Percentiles rank a stretch among this genome's conserved stretches.
Evolutionary conservation across 805 yeast species (phyloP).

Genomic region (Candida easanensis): DNA sequence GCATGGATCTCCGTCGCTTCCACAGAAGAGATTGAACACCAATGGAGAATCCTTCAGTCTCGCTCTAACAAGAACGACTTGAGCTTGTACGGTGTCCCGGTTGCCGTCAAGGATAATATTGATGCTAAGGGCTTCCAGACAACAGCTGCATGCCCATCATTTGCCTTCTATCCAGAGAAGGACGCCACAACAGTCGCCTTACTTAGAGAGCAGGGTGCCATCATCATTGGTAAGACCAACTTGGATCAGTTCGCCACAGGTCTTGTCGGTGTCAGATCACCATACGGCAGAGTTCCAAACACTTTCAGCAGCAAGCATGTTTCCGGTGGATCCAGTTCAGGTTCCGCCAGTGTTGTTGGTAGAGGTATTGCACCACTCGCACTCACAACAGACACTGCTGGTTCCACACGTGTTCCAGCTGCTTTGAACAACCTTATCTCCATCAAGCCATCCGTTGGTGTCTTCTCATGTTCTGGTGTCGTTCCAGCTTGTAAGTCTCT

Average conservation of each 20-base stretch:
- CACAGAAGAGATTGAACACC: conserved; percentile 60
- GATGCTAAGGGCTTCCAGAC: conserved; percentile 81
- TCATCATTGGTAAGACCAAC: conserved; percentile 90
- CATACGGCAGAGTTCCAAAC: conserved; percentile 86
- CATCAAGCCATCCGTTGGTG: conserved; percentile 88
- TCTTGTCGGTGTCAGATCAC: conserved; percentile 90
- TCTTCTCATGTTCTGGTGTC: conserved; percentile 84
- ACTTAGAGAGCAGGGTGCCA: conserved; percentile 89
- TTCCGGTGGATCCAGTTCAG: conserved; percentile 94
- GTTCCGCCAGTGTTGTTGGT: conserved; percentile 90
- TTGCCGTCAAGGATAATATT: conserved; percentile 92
- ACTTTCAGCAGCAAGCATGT: conserved; percentile 77
- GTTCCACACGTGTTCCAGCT: conserved; percentile 97
- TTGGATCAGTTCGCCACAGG: conserved; percentile 98
- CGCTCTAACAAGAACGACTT: conserved; percentile 49
- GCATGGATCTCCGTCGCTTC: conserved; percentile 90
- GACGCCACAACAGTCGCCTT: conserved; percentile 76
- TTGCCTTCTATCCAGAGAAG: conserved; percentile 57
- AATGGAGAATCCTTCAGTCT: conserved; percentile 74
- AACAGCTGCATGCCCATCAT: conserved; percentile 95
- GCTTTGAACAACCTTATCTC: conserved; percentile 90
- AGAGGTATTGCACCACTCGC: conserved; percentile 87
- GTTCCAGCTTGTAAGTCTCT: conserved; percentile 96
- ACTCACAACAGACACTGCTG: conserved; percentile 96
- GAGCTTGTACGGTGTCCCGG: conserved; percentile 90